A percentile compares a stretch with the other conserved stretches of the same genome.
phyloP scores from a whole-genome alignment of 805 yeast species.

The Hanseniaspora meyeri region DNA sequence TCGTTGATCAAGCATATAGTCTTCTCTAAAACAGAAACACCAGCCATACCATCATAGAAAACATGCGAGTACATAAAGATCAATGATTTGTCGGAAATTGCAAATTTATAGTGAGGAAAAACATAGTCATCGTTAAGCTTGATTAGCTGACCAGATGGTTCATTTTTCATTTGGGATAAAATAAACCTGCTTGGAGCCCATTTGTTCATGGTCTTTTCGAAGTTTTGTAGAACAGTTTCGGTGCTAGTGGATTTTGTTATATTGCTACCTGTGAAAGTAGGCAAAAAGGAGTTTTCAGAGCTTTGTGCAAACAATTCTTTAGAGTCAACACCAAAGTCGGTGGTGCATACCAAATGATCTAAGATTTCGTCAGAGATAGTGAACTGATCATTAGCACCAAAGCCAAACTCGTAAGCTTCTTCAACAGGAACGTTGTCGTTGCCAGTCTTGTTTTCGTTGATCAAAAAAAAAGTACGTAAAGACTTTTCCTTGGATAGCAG shows the following conservation, averaged over 20 bases:
- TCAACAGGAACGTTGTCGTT: background rate
- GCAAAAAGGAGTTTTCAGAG: background rate
- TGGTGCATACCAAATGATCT: background rate
- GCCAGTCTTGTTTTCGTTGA: background rate
- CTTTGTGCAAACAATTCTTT: background rate
- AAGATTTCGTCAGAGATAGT: background rate
- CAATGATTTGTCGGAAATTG: background rate
- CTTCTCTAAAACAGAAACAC: background rate
- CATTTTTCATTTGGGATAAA: background rate
- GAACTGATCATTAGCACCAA: background rate
- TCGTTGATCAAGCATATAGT: background rate
- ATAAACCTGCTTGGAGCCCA: background rate
- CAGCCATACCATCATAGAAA: constrained; percentile 12
- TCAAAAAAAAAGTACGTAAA: background rate
- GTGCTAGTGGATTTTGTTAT: background rate
- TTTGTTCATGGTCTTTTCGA: background rate
- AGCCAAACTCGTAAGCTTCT: background rate
- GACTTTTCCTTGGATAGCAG: constrained; percentile 2
- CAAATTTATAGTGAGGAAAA: background rate
- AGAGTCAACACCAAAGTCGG: background rate
- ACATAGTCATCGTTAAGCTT: background rate
- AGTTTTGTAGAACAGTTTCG: background rate
- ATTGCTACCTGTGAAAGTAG: background rate
- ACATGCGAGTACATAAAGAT: constrained; percentile 8
- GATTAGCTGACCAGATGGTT: background rate